Evolutionary conservation across 1,284 basidiomycete species (phyloP).

Genomic region (Clitocybe nebularis): DNA sequence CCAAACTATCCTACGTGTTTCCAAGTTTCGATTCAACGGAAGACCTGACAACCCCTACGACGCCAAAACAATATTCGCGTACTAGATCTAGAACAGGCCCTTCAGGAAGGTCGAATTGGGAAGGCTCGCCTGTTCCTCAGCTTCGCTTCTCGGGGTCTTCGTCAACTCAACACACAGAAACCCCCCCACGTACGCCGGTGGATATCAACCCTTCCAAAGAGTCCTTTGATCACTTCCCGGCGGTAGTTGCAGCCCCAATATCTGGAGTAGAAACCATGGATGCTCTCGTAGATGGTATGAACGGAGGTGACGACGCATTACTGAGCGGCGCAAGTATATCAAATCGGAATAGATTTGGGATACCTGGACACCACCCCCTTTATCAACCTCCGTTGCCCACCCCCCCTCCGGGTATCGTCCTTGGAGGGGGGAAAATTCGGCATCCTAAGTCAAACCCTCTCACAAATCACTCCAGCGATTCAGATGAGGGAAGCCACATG

Average conservation of each 20-base stretch:
- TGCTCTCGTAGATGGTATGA: slow-evolving; percentile 82
- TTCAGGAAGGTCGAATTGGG: slow-evolving; percentile 43
- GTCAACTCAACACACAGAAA: slow-evolving; percentile 57
- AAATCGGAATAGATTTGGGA: slow-evolving; percentile 47
- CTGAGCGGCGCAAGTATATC: slow-evolving; percentile 35
- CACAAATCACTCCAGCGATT: slow-evolving; percentile 31
- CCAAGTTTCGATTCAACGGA: slow-evolving; percentile 29
- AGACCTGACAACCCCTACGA: slow-evolving; percentile 22
- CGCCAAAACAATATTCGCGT: slow-evolving; percentile 33
- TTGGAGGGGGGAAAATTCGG: slow-evolving; percentile 58
- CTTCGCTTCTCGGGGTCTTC: slow-evolving; percentile 66
- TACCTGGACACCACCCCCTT: slow-evolving; percentile 58
- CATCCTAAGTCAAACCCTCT: slow-evolving; percentile 32
- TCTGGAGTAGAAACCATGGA: slow-evolving; percentile 81
- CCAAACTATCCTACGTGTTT: slow-evolving; percentile 28
- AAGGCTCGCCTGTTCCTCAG: slow-evolving; percentile 35
- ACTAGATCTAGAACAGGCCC: slow-evolving; percentile 54
- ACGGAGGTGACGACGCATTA: slow-evolving; percentile 58
- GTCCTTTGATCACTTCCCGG: slow-evolving; percentile 51
- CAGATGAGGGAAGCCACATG: slow-evolving; percentile 49
- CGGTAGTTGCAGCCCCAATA: slow-evolving; percentile 72
- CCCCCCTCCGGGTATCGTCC: slow-evolving; percentile 73
- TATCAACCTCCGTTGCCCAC: slow-evolving; percentile 77
- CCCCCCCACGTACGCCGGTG: slow-evolving; percentile 62
- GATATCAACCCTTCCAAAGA: slow-evolving; percentile 45